Percentiles rank a stretch among this genome's conserved stretches.
Conservation (phyloP, 2,329 filamentous ascomycete genomes). For the Calonectria pseudoreteaudii region DNA sequence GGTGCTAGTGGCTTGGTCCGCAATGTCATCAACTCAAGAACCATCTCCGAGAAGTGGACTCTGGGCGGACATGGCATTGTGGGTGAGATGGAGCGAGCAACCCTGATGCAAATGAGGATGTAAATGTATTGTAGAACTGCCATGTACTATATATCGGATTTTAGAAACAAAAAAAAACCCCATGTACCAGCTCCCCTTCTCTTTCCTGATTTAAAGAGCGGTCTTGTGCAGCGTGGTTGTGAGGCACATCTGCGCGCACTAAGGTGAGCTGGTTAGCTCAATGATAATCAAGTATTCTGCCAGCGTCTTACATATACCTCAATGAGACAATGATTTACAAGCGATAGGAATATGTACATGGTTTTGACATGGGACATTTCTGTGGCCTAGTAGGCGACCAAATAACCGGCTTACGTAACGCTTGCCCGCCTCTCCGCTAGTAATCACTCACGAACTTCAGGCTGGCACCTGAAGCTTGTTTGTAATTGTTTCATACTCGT, state of each 20-base stretch:
- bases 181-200: slow-evolving; percentile 23
- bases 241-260: neutral
- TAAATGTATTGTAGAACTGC: slow-evolving; percentile 48
- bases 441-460: neutral
- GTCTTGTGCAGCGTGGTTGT: neutral
- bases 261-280: neutral
- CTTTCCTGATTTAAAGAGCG: neutral
- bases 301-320: neutral
- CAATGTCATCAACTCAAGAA: slow-evolving; percentile 74
- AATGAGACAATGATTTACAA: neutral
- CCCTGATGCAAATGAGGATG: slow-evolving; percentile 62
- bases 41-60: slow-evolving; percentile 86
- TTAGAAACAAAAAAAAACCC: slow-evolving; percentile 5
- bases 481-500: neutral
- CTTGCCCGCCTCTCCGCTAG: neutral
- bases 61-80: slow-evolving; percentile 84
- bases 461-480: neutral
- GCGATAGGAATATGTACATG: neutral
- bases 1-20: slow-evolving; percentile 85
- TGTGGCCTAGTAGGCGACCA: neutral
- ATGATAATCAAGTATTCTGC: neutral
- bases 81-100: slow-evolving; percentile 83
- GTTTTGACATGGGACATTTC: neutral
- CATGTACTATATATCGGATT: slow-evolving; percentile 11
- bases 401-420: slow-evolving; percentile 1